A percentile compares a stretch with the other conserved stretches of the same genome.
Evolutionary conservation across 345 rosid species (phyloP).

Genomic region (Firmiana major): DNA sequence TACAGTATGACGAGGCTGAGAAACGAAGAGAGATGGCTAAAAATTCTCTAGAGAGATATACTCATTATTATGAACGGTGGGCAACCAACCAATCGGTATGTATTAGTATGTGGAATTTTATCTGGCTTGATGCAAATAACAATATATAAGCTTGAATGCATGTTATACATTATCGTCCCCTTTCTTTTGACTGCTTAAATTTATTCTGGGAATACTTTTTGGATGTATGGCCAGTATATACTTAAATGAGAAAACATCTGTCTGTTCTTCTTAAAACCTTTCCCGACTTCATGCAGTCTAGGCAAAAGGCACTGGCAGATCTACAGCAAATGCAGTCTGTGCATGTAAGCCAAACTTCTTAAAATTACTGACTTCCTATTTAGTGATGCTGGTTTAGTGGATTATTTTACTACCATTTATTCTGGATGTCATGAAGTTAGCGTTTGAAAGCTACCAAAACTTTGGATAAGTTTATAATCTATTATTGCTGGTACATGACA

Average conservation of each 20-base stretch:
- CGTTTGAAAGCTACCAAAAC: slow-evolving; percentile 9
- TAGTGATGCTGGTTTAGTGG: slow-evolving; percentile 13
- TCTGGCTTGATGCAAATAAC: neutral
- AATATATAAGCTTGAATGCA: neutral
- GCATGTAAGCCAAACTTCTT: slow-evolving; percentile 48
- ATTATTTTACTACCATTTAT: neutral
- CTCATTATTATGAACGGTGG: slow-evolving; percentile 90
- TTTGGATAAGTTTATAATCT: slow-evolving; percentile 1
- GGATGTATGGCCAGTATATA: neutral
- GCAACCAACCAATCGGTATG: slow-evolving; percentile 84
- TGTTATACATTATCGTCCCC: neutral
- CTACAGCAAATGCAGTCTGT: slow-evolving; percentile 74
- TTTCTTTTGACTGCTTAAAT: neutral
- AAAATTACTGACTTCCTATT: neutral
- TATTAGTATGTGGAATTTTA: slow-evolving; percentile 8
- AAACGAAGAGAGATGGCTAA: slow-evolving; percentile 91
- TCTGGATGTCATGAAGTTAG: slow-evolving; percentile 11
- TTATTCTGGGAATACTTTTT: neutral
- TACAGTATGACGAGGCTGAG: slow-evolving; percentile 72
- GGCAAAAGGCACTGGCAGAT: slow-evolving; percentile 82
- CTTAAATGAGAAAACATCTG: neutral
- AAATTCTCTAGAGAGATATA: slow-evolving; percentile 80
- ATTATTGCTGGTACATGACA: neutral
- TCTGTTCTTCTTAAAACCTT: slow-evolving; percentile 3
- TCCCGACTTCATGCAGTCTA: slow-evolving; percentile 55